Evolutionary conservation across 1,284 basidiomycete species (phyloP), one percentile per base, ranked within the genome.

Genomic region (Cryptococcus amylolentus): DNA sequence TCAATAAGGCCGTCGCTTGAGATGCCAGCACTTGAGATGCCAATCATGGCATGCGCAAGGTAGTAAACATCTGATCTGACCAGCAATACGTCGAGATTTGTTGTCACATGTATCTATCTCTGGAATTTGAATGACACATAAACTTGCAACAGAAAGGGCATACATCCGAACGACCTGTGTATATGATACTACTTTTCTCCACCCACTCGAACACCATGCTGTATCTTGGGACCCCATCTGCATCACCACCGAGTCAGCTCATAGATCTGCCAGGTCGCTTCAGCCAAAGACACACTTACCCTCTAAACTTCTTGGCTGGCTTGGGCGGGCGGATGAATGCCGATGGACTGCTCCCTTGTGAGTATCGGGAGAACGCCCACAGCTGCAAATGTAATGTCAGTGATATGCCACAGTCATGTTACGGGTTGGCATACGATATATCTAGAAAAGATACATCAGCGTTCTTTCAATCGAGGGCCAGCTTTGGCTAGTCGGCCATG

Each of bases 251-350:
- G 35, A n/a, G 10, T 9, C 7, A 14, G 44, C 16, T 18, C 23
- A 37, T 20, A 27, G 48, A 23, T 5, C 14, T 20, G 18, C 8
- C n/a, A 8, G 37, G 28, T 14, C n/a, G 38, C 23, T 28, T 13
- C 41, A 23, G 3, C 23, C 23, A 23, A 23, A 49, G 46, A 16
- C 9, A 10, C 13, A 70, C 73, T 62, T 60, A 76, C 74, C 74
- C 71, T 56, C 74, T 63, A 60, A 67, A 64, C 61, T 70, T 74
- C 65, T 75, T 76, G 13, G 74, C 53, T 27, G 63, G 63, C 57
- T 53, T 63, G 7, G 68, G 66, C 23, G 67, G 57, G 16, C 49
- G 46, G 49, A 74, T 62, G 54, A 73, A 74, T 5, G 55, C 28
- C 39, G 64, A 63, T 28, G 66, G 69, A 18, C 40, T 26, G 31